Conservation (phyloP, 1,284 basidiomycete genomes). For the Trametes sp. region DNA sequence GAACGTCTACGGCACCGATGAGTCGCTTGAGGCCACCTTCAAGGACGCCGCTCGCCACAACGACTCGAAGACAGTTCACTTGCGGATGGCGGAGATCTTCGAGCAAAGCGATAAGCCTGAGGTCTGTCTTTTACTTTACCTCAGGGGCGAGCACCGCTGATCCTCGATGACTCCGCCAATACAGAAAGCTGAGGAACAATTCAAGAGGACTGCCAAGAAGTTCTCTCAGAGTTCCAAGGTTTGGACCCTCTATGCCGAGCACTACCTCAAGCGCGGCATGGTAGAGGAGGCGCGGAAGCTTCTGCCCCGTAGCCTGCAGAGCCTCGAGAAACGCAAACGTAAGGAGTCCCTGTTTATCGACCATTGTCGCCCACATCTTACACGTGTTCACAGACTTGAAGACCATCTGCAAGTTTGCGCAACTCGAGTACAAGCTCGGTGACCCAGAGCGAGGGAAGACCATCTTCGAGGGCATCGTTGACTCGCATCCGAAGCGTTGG, state of each 20-base stretch:
- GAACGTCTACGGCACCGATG: constrained; percentile 90
- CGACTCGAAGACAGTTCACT: constrained; percentile 90
- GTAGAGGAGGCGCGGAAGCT: constrained; percentile 86
- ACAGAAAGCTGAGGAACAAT: constrained; percentile 89
- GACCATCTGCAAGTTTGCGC: constrained; percentile 93
- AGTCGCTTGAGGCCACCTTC: constrained; percentile 82
- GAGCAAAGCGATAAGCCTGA: constrained; percentile 85
- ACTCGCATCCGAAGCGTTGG: constrained; percentile 92
- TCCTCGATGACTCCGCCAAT: background rate
- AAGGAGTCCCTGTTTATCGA: constrained; percentile 42
- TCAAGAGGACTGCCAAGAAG: constrained; percentile 88
- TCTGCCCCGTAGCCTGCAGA: constrained; percentile 90
- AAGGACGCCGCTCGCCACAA: constrained; percentile 91
- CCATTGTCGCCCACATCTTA: background rate
- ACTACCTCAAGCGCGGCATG: constrained; percentile 76
- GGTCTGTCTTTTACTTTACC: constrained; percentile 51
- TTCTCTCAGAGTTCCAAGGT: constrained; percentile 91
- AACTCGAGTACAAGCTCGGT: constrained; percentile 94
- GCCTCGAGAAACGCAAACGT: constrained; percentile 96
- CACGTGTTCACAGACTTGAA: constrained; percentile 75
- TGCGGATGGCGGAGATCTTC: constrained; percentile 86
- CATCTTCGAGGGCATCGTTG: constrained; percentile 95
- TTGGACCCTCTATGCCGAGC: constrained; percentile 90
- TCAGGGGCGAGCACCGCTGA: background rate
- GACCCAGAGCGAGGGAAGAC: constrained; percentile 96